phyloP scores from a whole-genome alignment of 2,329 filamentous ascomycete genomes.

The Fusarium sterilihyphosum region DNA sequence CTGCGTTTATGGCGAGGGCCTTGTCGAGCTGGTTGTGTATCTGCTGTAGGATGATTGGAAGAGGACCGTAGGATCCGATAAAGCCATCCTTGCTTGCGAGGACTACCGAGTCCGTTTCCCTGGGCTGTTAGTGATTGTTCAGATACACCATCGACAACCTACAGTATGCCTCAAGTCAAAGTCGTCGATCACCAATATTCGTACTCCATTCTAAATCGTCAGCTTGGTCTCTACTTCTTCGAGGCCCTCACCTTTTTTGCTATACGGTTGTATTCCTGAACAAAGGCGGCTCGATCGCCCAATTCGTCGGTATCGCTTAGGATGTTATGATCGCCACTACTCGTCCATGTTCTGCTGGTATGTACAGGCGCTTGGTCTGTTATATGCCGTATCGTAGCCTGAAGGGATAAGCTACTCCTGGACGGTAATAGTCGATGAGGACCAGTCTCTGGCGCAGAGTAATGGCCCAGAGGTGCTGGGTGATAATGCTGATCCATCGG shows the following conservation, averaged over 20 bases:
- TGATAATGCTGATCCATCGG: slow-evolving; percentile 33
- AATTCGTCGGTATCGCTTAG: slow-evolving; percentile 61
- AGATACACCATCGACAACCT: slow-evolving; percentile 28
- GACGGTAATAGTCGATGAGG: slow-evolving; percentile 35
- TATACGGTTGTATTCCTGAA: slow-evolving; percentile 69
- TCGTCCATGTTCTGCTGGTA: slow-evolving; percentile 67
- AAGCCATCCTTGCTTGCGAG: slow-evolving; percentile 52
- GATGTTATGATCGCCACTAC: slow-evolving; percentile 60
- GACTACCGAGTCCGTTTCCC: slow-evolving; percentile 30
- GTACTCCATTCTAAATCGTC: slow-evolving; percentile 61
- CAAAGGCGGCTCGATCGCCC: slow-evolving; percentile 58
- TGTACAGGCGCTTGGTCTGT: slow-evolving; percentile 39
- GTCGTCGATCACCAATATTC: slow-evolving; percentile 50
- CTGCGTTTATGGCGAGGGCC: slow-evolving; percentile 58
- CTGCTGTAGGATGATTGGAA: slow-evolving; percentile 23
- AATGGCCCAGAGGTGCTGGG: slow-evolving; percentile 21
- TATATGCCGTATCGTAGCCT: slow-evolving; percentile 41
- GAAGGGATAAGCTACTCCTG: slow-evolving; percentile 44
- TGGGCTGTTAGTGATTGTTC: slow-evolving; percentile 25
- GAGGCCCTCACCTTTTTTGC: slow-evolving; percentile 61
- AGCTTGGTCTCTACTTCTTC: neutral
- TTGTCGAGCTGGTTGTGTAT: slow-evolving; percentile 9
- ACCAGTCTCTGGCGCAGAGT: slow-evolving; percentile 17
- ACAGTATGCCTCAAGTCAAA: slow-evolving; percentile 48
- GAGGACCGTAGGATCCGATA: slow-evolving; percentile 49